phyloP scores from a whole-genome alignment of 495 filamentous ascomycete genomes.

The Aspergillus avenaceus region DNA sequence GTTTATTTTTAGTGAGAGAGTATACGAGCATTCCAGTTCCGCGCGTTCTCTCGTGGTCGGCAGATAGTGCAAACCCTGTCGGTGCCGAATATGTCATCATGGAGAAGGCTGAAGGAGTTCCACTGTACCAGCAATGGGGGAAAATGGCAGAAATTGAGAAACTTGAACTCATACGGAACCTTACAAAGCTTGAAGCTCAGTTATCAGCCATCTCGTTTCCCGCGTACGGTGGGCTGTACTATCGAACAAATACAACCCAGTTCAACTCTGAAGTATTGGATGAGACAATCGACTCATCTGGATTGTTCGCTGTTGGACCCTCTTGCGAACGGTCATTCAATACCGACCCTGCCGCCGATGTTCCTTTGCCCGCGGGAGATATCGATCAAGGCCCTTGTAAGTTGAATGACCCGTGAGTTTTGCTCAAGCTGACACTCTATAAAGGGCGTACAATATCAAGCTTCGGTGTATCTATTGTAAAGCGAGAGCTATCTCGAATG shows the following conservation, averaged over 20 bases:
- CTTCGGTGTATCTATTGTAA: slow-evolving; percentile 17
- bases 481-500: slow-evolving; percentile 19
- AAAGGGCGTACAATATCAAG: slow-evolving; percentile 20
- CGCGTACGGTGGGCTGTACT: slow-evolving; percentile 31
- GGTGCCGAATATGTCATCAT: slow-evolving; percentile 37
- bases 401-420: slow-evolving; percentile 7
- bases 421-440: background rate
- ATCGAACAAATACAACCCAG: slow-evolving; percentile 10
- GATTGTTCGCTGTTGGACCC: slow-evolving; percentile 21
- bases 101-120: slow-evolving; percentile 33
- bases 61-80: slow-evolving; percentile 24
- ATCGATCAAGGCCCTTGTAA: slow-evolving; percentile 23
- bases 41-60: slow-evolving; percentile 26
- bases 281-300: slow-evolving; percentile 13
- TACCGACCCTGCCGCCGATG: slow-evolving; percentile 1
- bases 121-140: slow-evolving; percentile 26
- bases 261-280: slow-evolving; percentile 12
- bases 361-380: background rate
- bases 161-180: slow-evolving; percentile 24
- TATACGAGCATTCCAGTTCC: slow-evolving; percentile 31
- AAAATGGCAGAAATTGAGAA: slow-evolving; percentile 20
- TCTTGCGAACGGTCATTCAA: slow-evolving; percentile 18
- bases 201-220: slow-evolving; percentile 23
- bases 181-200: slow-evolving; percentile 25
- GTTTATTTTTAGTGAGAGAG: slow-evolving; percentile 17